A percentile compares a stretch with the other conserved stretches of the same genome.
Conservation (phyloP, 768 basidiomycete genomes). For the Russula brevipes region DNA sequence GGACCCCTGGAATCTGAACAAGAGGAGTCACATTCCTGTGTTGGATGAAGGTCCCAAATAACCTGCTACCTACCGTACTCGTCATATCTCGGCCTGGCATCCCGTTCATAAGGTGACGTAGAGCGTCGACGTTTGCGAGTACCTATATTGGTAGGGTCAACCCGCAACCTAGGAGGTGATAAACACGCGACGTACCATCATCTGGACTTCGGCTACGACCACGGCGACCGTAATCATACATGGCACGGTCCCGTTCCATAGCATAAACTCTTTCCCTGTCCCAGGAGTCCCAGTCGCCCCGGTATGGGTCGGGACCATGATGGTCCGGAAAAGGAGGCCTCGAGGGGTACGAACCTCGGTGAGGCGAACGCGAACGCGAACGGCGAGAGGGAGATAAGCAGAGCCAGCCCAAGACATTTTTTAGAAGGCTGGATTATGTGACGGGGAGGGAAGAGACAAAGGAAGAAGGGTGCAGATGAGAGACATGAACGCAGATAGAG, state of each 20-base stretch:
- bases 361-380: conserved; percentile 79
- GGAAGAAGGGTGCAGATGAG: conserved; percentile 58
- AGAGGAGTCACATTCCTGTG: conserved; percentile 39
- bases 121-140: conserved; percentile 74
- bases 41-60: conserved; percentile 13
- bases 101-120: conserved; percentile 73
- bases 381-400: conserved; percentile 68
- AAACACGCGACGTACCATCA: conserved; percentile 45
- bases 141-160: conserved; percentile 37
- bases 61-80: conserved; percentile 59
- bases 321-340: conserved; percentile 54
- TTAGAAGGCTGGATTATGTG: conserved; percentile 44
- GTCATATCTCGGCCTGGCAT: conserved; percentile 77
- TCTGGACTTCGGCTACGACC: conserved; percentile 80
- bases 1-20: conserved; percentile 55
- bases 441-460: conserved; percentile 47
- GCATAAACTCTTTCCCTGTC: conserved; percentile 69
- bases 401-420: conserved; percentile 62
- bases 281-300: conserved; percentile 63
- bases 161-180: background rate
- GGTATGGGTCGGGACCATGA: conserved; percentile 55
- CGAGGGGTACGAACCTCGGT: conserved; percentile 46
- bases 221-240: conserved; percentile 64
- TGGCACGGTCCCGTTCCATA: conserved; percentile 64
- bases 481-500: conserved; percentile 66